These are phyloP conservation scores for Yamadazyma triangularis DNA, from an alignment of 1,139 yeast species.

Conservation along the genomic window DNA sequence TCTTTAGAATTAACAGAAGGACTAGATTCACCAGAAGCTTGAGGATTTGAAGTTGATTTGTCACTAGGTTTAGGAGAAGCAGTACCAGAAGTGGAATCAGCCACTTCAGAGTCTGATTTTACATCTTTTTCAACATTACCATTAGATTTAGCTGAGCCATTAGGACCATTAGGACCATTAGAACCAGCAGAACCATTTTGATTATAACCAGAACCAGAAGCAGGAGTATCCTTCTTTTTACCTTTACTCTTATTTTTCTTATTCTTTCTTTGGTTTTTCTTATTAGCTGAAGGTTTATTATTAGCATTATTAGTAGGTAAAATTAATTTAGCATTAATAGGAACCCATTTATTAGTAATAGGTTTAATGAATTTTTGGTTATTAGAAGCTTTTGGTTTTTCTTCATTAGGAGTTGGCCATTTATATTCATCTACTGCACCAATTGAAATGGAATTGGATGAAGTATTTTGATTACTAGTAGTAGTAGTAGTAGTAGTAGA, in stretches of 20 bases:
- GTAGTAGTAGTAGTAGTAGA: slow-evolving; percentile 20
- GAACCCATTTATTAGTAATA: slow-evolving; percentile 83
- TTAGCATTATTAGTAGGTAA: slow-evolving; percentile 31
- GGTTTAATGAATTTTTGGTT: slow-evolving; percentile 49
- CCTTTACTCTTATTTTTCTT: slow-evolving; percentile 27
- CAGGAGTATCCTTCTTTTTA: slow-evolving; percentile 27
- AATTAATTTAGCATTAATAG: slow-evolving; percentile 72
- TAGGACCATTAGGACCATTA: slow-evolving; percentile 1
- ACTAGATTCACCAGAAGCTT: background rate
- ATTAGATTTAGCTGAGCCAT: slow-evolving; percentile 4
- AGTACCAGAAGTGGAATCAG: background rate
- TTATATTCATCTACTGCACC: slow-evolving; percentile 40
- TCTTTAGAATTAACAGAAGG: background rate
- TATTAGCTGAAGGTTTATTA: slow-evolving; percentile 3
- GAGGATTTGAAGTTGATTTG: slow-evolving; percentile 1
- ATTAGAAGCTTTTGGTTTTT: slow-evolving; percentile 11
- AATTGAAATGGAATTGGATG: slow-evolving; percentile 20
- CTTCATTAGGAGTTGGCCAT: slow-evolving; percentile 58
- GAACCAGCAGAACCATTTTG: slow-evolving; percentile 2
- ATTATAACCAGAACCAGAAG: background rate
- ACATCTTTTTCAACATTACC: slow-evolving; percentile 3
- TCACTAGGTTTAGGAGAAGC: background rate
- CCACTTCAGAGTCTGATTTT: background rate
- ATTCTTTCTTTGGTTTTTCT: slow-evolving; percentile 11
- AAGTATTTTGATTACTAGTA: slow-evolving; percentile 32